Evolutionary conservation across 1,139 yeast genomes (phyloP).

Genomic region (Yamadazyma kanchanaburiensis): DNA sequence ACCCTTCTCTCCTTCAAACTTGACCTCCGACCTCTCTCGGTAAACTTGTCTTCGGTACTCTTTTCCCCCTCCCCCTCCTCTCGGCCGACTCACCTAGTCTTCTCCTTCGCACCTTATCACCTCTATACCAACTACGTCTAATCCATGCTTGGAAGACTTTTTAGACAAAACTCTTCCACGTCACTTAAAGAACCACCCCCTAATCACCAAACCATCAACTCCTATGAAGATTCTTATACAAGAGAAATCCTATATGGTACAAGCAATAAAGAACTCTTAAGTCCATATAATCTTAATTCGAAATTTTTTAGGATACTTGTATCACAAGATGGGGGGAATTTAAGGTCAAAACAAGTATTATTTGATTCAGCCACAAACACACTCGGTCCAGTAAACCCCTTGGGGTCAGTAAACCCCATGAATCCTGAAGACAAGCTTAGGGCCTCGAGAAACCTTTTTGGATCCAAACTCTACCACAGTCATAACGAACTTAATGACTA

Average conservation of each 20-base stretch:
- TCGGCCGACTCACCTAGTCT: too few species aligned
- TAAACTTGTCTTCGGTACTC: too few species aligned
- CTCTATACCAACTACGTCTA: background rate
- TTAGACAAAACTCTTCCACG: slow-evolving; percentile 19
- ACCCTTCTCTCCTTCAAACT: too few species aligned
- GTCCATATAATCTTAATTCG: slow-evolving; percentile 29
- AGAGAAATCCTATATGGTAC: slow-evolving; percentile 43
- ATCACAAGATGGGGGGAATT: slow-evolving; percentile 51
- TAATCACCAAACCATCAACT: slow-evolving; percentile 13
- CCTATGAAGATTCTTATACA: slow-evolving; percentile 42
- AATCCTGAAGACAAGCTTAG: slow-evolving; percentile 1
- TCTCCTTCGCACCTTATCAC: background rate
- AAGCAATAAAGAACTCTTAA: slow-evolving; percentile 25
- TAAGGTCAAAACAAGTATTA: slow-evolving; percentile 46
- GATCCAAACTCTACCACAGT: slow-evolving; percentile 39
- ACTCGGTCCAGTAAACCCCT: too few species aligned
- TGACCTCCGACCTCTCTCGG: too few species aligned
- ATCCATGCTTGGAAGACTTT: slow-evolving; percentile 27
- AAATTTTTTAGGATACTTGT: slow-evolving; percentile 42
- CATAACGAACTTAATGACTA: slow-evolving; percentile 45
- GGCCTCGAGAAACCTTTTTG: too few species aligned
- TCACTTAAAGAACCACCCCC: slow-evolving; percentile 11
- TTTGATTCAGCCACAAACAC: slow-evolving; percentile 44
- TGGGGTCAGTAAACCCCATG: slow-evolving; percentile 1
- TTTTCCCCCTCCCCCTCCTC: too few species aligned